Evolutionary conservation across 495 filamentous ascomycete genomes (phyloP).

Genomic region (Apodospora peruviana): DNA sequence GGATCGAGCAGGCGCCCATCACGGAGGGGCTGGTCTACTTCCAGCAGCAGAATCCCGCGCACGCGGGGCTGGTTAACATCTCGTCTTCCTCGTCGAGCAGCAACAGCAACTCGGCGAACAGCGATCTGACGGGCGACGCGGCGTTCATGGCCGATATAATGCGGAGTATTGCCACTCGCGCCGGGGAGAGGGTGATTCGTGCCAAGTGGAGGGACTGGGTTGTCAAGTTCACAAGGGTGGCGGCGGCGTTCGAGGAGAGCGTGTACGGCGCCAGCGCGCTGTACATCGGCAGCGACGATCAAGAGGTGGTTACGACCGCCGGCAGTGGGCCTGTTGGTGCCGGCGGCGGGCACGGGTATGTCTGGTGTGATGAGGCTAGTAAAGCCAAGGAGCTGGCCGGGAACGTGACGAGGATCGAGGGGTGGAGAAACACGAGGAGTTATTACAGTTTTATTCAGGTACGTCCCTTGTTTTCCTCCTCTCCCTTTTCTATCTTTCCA

Average conservation of each 20-base stretch:
- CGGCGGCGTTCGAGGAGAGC: constrained; percentile 89
- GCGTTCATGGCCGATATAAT: constrained; percentile 84
- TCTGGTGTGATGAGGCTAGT: constrained; percentile 80
- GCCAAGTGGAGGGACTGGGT: constrained; percentile 90
- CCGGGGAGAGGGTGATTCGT: constrained; percentile 85
- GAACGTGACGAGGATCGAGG: constrained; percentile 87
- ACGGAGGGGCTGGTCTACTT: constrained; percentile 82
- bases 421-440: constrained; percentile 89
- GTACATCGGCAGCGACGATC: constrained; percentile 75
- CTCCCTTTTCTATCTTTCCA: neutral
- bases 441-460: constrained; percentile 94
- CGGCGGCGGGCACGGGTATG: constrained; percentile 77
- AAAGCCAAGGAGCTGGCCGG: constrained; percentile 81
- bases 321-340: constrained; percentile 47
- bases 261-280: constrained; percentile 89
- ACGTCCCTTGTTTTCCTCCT: constrained; percentile 7
- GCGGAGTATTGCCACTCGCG: constrained; percentile 73
- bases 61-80: constrained; percentile 41
- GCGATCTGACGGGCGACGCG: constrained; percentile 80
- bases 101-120: constrained; percentile 14
- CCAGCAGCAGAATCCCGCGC: constrained; percentile 67
- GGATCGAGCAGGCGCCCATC: constrained; percentile 67
- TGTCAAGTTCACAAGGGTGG: constrained; percentile 80
- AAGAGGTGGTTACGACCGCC: constrained; percentile 48
- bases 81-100: constrained; percentile 24